Evolutionary conservation across 1,284 basidiomycete genomes (phyloP).

Genomic region (Ustilago trichophora): DNA sequence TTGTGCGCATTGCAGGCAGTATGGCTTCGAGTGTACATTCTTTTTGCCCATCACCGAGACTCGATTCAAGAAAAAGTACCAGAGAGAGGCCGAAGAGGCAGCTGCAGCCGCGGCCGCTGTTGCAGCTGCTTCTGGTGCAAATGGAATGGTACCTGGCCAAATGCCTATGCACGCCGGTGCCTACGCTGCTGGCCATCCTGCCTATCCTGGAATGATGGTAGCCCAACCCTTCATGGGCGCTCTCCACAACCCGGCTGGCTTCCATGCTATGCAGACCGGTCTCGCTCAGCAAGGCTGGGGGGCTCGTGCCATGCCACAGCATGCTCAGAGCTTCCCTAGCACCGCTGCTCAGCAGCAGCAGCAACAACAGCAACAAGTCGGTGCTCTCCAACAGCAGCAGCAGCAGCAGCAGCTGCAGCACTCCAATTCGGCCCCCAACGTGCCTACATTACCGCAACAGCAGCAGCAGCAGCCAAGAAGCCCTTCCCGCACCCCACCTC

Average conservation of each 20-base stretch:
- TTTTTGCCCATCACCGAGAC: conserved; percentile 98
- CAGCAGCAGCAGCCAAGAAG: conserved; percentile 22
- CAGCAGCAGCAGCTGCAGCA: too few relatives aligned
- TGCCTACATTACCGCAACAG: not conserved
- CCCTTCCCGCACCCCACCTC: conserved; percentile 33
- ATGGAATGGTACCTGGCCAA: conserved; percentile 5
- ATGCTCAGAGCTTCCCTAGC: conserved; percentile 2
- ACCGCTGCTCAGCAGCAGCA: not conserved
- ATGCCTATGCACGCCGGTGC: conserved; percentile 14
- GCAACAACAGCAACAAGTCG: too few relatives aligned
- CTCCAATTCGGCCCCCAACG: not conserved
- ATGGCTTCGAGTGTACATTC: conserved; percentile 70
- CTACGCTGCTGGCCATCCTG: conserved; percentile 3
- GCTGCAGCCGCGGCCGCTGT: conserved; percentile 63
- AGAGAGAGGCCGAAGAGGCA: conserved; percentile 73
- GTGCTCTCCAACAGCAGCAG: conserved; percentile 1
- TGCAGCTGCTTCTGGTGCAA: conserved; percentile 33
- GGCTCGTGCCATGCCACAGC: conserved; percentile 13
- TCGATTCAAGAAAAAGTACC: conserved; percentile 94
- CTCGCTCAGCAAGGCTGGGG: conserved; percentile 25
- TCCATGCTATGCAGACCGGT: conserved; percentile 19
- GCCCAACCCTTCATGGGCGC: conserved; percentile 38
- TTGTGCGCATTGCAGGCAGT: conserved; percentile 54
- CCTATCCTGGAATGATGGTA: conserved; percentile 25
- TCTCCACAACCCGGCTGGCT: conserved; percentile 31